A percentile compares a stretch with the other conserved stretches of the same genome.
phyloP scores from a whole-genome alignment of 805 yeast species.

The Priceomyces haplophilus region DNA sequence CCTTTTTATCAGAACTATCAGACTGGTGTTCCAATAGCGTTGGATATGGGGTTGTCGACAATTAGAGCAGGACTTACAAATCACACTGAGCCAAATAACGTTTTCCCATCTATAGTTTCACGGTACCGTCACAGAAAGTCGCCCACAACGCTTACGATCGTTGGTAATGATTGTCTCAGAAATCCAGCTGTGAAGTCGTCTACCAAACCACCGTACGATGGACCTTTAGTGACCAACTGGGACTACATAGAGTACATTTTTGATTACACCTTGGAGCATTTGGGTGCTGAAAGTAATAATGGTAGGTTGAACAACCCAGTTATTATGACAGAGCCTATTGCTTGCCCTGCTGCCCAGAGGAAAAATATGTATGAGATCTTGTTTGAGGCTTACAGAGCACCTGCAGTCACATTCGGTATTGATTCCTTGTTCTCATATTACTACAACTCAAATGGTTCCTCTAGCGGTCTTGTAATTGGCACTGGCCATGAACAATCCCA shows the following conservation, averaged over 20 bases:
- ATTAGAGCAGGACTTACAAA: constrained; percentile 60
- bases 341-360: constrained; percentile 68
- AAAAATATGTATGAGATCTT: constrained; percentile 72
- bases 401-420: constrained; percentile 75
- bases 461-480: constrained; percentile 71
- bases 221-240: constrained; percentile 86
- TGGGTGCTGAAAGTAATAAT: constrained; percentile 53
- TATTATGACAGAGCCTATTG: constrained; percentile 75
- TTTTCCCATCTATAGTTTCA: constrained; percentile 67
- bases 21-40: constrained; percentile 69
- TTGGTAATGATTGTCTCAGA: constrained; percentile 77
- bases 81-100: constrained; percentile 47
- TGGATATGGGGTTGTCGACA: constrained; percentile 75
- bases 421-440: constrained; percentile 79
- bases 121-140: constrained; percentile 75
- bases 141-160: constrained; percentile 58
- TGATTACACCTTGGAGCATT: constrained; percentile 78
- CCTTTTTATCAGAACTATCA: constrained; percentile 49
- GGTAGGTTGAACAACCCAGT: constrained; percentile 72
- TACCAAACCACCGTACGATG: constrained; percentile 81
- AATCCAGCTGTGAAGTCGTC: constrained; percentile 69
- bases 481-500: constrained; percentile 82
- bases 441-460: constrained; percentile 47
- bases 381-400: constrained; percentile 78
- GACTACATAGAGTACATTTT: constrained; percentile 78